Evolutionary conservation across 257 asterid species (phyloP), one percentile per base, ranked within the genome.

Genomic region (Sherardia arvensis): DNA sequence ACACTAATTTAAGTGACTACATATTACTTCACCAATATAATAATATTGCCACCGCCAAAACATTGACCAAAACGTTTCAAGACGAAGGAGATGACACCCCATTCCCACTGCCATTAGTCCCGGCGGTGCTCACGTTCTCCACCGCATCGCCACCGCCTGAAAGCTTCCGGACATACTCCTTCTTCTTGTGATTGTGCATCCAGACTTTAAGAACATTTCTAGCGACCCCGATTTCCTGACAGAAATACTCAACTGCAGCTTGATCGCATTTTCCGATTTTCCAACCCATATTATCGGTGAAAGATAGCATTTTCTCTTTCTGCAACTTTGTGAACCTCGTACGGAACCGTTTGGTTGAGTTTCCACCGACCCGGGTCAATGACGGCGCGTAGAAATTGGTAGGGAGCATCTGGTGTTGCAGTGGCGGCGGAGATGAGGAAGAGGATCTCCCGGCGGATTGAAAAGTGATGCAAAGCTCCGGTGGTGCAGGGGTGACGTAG

Each of bases 241-340:
- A 80, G 33, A 88, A 85, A 1, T 84, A 82, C 30, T 26, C 70
- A 68, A 88, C 87, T 61, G 64, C 69, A 49, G 59, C 58, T 3
- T 79, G 83, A 60, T 84, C 85, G 21, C 70, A 23, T 45, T 66
- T 84, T 36, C 76, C 87, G 82, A 88, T 61, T 67, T 76, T 84
- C 96, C 96, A 88, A 2, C 87, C 92, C 3, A 84, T 2, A 29
- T 71, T 80, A 29, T 68, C 86, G 4, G 96, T 68, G 10, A 86
- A 88, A 20, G 59, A 60, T 0, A 27, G 85, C 95, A 88, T 86
- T 32, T 79, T 84, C 40, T 71, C 90, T 74, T 82, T 88, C 77
- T 88, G 96, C 0, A 74, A 75, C 4, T 64, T 78, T 27, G 77
- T 84, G 77, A 86, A 88, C 60, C 74, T 86, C 27, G 95, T 79